Base-by-base conservation (phyloP, 2,329 filamentous ascomycete genomes). In the Bretziella fagacearum region DNA sequence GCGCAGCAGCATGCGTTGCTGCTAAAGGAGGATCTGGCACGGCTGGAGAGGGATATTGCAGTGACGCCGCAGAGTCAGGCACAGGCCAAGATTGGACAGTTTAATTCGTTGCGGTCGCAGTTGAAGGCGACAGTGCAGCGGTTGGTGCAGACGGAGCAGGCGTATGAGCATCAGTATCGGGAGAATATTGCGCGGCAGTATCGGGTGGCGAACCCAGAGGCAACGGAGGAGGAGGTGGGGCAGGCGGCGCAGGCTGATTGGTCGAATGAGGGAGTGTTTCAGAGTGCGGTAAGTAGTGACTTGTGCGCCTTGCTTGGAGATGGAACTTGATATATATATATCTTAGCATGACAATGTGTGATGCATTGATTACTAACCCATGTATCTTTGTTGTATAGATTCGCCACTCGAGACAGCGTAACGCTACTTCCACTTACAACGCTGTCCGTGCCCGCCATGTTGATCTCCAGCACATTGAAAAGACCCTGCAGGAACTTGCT, bases 121-220 rank as follows among this genome's bases (percentile, higher is more conserved):
- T 87, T 87, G 64, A 75, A 79, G 64, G 72, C 71, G 52, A 77
- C 82, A 59, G 68, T 87, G 53, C 70, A 78, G 58, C 73, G 73
- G 55, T 86, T 83, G 61, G 70, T 80, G 58, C 65, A 72, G 54
- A 78, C 84, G 58, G 84, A 91, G 67, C 67, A 72, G 50, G 69
- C 72, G 39, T 87, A 84, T 65, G 71, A 74, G 57, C 69, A 74
- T 58, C 69, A 77, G 53, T 85, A 85, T 61, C 73, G 79, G 51
- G 80, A 86, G 53, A 81, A 85, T 61, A 84, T 89, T 58, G 75
- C 76, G 50, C 73, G 84, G 56, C 84, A 91, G 62, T 87, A 84
- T 62, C 71, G 76, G 48, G 86, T 89, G 58, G 81, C 85, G 54
- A 84, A 86, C 59, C 83, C 83, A 44, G 78, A 85, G 37, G 84